These are phyloP conservation scores for Cladobotryum mycophilum DNA, from an alignment of 2,329 filamentous ascomycete genomes.

Conservation along the genomic window DNA sequence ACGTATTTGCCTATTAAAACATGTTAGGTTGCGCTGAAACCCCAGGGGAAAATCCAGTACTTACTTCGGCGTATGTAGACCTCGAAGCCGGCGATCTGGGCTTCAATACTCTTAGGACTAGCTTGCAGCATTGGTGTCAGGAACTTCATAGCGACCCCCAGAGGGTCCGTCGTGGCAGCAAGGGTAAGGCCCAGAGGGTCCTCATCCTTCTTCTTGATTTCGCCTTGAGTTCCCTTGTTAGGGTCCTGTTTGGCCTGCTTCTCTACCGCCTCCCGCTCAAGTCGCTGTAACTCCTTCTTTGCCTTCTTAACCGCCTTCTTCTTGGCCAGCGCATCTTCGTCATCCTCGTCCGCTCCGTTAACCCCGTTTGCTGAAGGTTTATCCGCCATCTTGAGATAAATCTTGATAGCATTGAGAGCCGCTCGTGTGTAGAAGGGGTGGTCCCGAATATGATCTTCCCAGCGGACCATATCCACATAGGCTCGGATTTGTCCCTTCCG, in stretches of 20 bases:
- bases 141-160: constrained; percentile 85
- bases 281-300: constrained; percentile 60
- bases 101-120: constrained; percentile 73
- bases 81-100: constrained; percentile 82
- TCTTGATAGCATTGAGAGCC: constrained; percentile 71
- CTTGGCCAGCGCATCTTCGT: constrained; percentile 58
- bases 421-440: constrained; percentile 89
- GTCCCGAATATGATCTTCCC: constrained; percentile 86
- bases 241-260: constrained; percentile 75
- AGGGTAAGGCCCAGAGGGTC: constrained; percentile 81
- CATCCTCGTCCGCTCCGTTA: constrained; percentile 47
- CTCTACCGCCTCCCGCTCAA: constrained; percentile 73
- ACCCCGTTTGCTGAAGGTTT: constrained; percentile 61
- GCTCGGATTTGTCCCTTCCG: constrained; percentile 92
- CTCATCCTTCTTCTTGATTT: constrained; percentile 78
- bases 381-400: constrained; percentile 76
- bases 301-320: constrained; percentile 91
- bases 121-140: constrained; percentile 74
- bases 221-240: constrained; percentile 65
- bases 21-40: constrained; percentile 1
- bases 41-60: constrained; percentile 23
- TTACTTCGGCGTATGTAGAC: constrained; percentile 79
- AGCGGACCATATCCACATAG: constrained; percentile 92
- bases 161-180: constrained; percentile 71
- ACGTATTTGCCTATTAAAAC: constrained; percentile 66